Base-by-base conservation (phyloP, 2,329 filamentous ascomycete species). In the Fusarium camptoceras region DNA sequence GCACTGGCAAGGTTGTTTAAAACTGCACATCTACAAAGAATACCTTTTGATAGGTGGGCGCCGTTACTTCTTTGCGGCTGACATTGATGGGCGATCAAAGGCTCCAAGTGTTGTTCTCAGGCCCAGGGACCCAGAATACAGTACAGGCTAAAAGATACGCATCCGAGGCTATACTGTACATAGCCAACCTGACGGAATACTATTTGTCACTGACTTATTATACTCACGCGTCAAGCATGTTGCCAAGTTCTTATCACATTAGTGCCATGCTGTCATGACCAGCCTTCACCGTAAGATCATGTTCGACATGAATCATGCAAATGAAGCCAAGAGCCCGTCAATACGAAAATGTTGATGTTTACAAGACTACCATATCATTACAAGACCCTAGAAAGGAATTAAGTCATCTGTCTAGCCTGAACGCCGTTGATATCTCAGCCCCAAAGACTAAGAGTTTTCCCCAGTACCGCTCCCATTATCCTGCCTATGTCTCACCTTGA, bases 391-490 rank as follows among this genome's bases (percentile, higher is more conserved):
- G 28, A 50, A 43, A 25, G 20, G 58, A 59, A 24, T 63, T 51
- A 63, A 51, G 66, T 58, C 68, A 22, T 75, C 73, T 76, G 72
- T 74, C 74, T 73, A 76, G 66, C 74, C 74, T 70, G 55, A 76
- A 76, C 74, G 74, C 74, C 74, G 56, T 69, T 67, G 64, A 61
- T 65, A 61, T 74, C 66, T 67, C 64, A 53, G 57, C 59, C 60
- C 62, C 56, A 57, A 51, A 70, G 65, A 72, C 62, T 55, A 56
- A 62, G 56, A 58, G 47, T 65, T 66, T 64, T 57, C 37, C 58
- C 64, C 55, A 56, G 46, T 65, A 59, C 68, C 57, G 43, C 56
- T 63, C 53, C 64, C 53, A 71, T 71, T 71, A 71, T 64, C 37
- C 60, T 64, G 56, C 59, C 58, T 48, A 50, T 49, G 41, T 42